phyloP scores from a whole-genome alignment of 257 asterid genomes.

The Fraxinus excelsior region DNA sequence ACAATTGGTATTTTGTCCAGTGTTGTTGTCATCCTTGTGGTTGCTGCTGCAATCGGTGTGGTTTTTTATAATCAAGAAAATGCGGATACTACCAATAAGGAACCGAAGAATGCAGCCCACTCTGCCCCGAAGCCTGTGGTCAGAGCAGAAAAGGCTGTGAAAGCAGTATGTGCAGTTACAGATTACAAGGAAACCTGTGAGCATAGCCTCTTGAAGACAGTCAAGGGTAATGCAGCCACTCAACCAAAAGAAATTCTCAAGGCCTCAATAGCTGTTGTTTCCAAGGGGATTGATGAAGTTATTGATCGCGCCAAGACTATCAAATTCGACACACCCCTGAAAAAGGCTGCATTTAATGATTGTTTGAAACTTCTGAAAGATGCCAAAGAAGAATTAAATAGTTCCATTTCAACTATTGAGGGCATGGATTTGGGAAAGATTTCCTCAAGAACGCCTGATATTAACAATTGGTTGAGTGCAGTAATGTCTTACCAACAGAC shows the following conservation, averaged over 20 bases:
- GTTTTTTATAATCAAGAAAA: slow-evolving; percentile 27
- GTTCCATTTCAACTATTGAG: slow-evolving; percentile 40
- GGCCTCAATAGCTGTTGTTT: slow-evolving; percentile 53
- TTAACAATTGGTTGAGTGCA: slow-evolving; percentile 80
- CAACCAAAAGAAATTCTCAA: slow-evolving; percentile 46
- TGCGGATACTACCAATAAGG: not conserved
- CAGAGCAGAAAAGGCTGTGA: slow-evolving; percentile 44
- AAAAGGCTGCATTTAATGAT: slow-evolving; percentile 55
- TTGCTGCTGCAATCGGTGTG: slow-evolving; percentile 51
- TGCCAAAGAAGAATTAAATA: slow-evolving; percentile 67
- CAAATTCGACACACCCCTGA: slow-evolving; percentile 47
- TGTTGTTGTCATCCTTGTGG: slow-evolving; percentile 40
- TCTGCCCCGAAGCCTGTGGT: not conserved
- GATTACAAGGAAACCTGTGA: slow-evolving; percentile 68
- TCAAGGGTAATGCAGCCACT: slow-evolving; percentile 33
- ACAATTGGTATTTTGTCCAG: slow-evolving; percentile 39
- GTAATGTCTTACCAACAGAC: slow-evolving; percentile 76
- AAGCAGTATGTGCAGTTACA: slow-evolving; percentile 51
- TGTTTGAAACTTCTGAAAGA: slow-evolving; percentile 60
- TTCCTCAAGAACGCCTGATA: slow-evolving; percentile 36
- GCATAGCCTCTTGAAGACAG: slow-evolving; percentile 42
- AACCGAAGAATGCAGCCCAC: not conserved
- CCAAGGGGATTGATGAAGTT: slow-evolving; percentile 47
- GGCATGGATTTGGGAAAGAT: slow-evolving; percentile 27
- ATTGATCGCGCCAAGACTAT: slow-evolving; percentile 29